Percentiles rank a stretch among this genome's conserved stretches.
Evolutionary conservation across 129 eudicot genomes (phyloP).

Genomic region (Arctium minus): DNA sequence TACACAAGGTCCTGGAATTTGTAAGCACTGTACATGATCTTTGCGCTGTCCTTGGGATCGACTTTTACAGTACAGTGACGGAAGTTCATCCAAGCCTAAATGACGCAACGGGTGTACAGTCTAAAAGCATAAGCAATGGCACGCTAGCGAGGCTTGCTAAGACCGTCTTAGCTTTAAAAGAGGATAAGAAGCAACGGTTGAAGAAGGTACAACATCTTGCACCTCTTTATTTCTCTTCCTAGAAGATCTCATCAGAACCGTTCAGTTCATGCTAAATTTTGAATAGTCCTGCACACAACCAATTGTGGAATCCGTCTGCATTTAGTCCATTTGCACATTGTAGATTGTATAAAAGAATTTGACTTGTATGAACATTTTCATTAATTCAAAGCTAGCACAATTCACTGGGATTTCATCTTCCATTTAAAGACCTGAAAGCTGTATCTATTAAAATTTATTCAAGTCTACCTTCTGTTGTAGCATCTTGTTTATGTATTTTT

Average conservation of each 20-base stretch:
- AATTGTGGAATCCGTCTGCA: not conserved
- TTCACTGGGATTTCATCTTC: not conserved
- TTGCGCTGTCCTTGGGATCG: constrained; percentile 88
- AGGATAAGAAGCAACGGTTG: constrained; percentile 83
- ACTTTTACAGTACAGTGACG: constrained; percentile 76
- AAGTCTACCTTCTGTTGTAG: not conserved
- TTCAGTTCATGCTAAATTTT: not conserved
- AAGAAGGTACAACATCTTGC: constrained; percentile 51
- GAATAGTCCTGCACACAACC: not conserved
- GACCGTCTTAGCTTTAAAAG: constrained; percentile 73
- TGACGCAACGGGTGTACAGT: constrained; percentile 69
- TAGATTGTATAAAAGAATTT: not conserved
- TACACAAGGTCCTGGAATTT: constrained; percentile 91
- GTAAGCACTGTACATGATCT: constrained; percentile 96
- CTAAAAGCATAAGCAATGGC: constrained; percentile 93
- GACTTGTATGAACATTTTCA: not conserved
- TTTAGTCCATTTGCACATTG: not conserved
- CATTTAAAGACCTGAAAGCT: not conserved
- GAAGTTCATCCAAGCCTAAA: constrained; percentile 96
- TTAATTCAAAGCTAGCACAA: not conserved
- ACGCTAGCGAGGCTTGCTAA: constrained; percentile 72
- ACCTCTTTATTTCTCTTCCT: not conserved
- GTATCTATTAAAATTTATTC: not conserved
- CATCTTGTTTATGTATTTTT: not conserved
- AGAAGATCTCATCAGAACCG: not conserved